These are phyloP conservation scores for Fusarium miscanthi DNA, from an alignment of 2,329 filamentous ascomycete genomes.

Conservation along the genomic window DNA sequence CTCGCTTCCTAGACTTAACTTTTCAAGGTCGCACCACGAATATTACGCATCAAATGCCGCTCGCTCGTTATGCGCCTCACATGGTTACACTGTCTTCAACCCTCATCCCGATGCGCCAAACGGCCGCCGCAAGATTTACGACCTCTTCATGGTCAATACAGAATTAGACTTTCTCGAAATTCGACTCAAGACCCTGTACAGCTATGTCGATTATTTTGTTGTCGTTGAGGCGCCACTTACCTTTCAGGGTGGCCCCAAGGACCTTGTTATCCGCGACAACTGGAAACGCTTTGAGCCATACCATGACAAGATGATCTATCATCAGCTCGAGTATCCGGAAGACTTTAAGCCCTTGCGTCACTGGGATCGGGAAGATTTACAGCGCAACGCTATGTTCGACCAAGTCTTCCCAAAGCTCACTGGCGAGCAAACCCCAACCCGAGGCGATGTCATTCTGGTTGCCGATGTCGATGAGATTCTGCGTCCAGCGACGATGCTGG, in stretches of 20 bases:
- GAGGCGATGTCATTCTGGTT: constrained; percentile 67
- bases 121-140: constrained; percentile 53
- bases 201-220: constrained; percentile 73
- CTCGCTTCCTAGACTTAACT: constrained; percentile 43
- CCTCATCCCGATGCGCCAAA: constrained; percentile 32
- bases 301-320: constrained; percentile 70
- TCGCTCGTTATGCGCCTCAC: constrained; percentile 47
- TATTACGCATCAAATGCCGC: constrained; percentile 48
- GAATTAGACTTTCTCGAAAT: constrained; percentile 76
- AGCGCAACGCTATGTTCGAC: constrained; percentile 67
- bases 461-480: constrained; percentile 71
- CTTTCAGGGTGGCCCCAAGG: constrained; percentile 68
- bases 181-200: constrained; percentile 66
- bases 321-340: constrained; percentile 60
- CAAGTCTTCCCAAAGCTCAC: constrained; percentile 64
- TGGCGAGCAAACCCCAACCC: constrained; percentile 54
- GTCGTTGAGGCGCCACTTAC: constrained; percentile 69
- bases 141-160: constrained; percentile 70
- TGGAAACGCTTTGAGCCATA: constrained; percentile 64
- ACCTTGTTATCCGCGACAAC: constrained; percentile 63
- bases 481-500: constrained; percentile 60
- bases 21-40: constrained; percentile 34
- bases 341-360: constrained; percentile 52
- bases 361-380: constrained; percentile 65
- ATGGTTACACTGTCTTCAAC: constrained; percentile 48